Base-by-base conservation (phyloP, 371 early-diverging fungal species). In the Saksenaea oblongispora region DNA sequence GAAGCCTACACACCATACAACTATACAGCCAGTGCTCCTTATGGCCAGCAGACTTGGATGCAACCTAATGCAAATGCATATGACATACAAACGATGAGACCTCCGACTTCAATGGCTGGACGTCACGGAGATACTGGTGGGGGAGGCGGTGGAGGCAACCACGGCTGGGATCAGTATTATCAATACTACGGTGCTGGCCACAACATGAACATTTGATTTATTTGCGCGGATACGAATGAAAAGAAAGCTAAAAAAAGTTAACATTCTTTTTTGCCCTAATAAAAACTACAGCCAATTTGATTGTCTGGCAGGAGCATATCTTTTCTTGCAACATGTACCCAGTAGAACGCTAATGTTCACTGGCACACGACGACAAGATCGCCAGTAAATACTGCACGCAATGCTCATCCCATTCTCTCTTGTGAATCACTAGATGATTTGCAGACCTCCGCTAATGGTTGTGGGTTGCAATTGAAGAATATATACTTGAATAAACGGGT, bases 121-220 rank as follows among this genome's bases (percentile, higher is more conserved):
- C 28, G 56, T 13, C 57, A 39, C 22, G 34, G 42, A n/a, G 27
- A 53, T 35, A 24, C 60, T 5, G 63, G 56, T 14, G 58, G 39
- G 24, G 44, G 31, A n/a, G 58, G 56, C 17, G 64, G 59, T 22
- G 64, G 61, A 44, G 66, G 55, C 54, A 58, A 36, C 15, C 62
- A 55, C 13, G 56, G 60, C 34, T 59, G 59, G 61, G 41, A 65
- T 55, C 71, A 71, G 44, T 71, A 71, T 34, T 66, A 71, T 61
- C 66, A 71, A 22, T 66, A 71, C 47, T 71, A 71, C 42, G 66
- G 66, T 62, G 63, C 70, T 26, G 70, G 70, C 13, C 70, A 69
- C 62, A 61, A 66, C 47, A 63, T 63, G 51, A 47, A 47, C 51
- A 47, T 47, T 47, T 47, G 51, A 47, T 47, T 31, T 22, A 47